Conservation (phyloP, 106 monocot species). For the Alisma plantagoaquatica region DNA sequence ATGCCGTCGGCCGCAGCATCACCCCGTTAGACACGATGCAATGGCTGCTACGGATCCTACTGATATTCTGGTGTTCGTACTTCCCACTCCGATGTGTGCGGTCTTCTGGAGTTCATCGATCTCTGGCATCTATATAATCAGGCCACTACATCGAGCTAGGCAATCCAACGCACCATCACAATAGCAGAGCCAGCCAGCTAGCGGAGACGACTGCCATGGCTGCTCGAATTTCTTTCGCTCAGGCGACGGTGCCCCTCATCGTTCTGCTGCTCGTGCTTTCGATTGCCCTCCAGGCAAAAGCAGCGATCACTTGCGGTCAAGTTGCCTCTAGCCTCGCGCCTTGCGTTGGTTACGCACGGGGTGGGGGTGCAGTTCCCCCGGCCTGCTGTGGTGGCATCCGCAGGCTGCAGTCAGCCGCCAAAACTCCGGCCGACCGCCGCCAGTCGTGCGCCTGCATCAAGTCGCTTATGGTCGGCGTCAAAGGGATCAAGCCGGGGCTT, state of each 20-base stretch:
- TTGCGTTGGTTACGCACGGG: not conserved
- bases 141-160: no score
- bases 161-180: no score
- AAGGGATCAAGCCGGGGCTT: not conserved
- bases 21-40: no score
- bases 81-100: no score
- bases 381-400: constrained; percentile 8
- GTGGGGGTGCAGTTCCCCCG: not conserved
- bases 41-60: no score
- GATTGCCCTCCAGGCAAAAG: not conserved
- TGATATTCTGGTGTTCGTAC: no score
- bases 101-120: no score
- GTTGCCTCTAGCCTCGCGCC: not conserved
- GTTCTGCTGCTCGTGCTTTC: not conserved
- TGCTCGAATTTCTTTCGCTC: not conserved
- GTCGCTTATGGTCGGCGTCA: not conserved
- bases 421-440: constrained; percentile 3
- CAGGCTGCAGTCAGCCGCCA: constrained; percentile 1
- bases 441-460: constrained; percentile 6
- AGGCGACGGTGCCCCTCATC: not conserved
- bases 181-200: no score
- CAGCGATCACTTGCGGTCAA: not conserved
- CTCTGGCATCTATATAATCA: no score
- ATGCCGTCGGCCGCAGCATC: no score
- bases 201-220: not conserved